Evolutionary conservation across 495 filamentous ascomycete species (phyloP).

Genomic region (Choiromyces venosus): DNA sequence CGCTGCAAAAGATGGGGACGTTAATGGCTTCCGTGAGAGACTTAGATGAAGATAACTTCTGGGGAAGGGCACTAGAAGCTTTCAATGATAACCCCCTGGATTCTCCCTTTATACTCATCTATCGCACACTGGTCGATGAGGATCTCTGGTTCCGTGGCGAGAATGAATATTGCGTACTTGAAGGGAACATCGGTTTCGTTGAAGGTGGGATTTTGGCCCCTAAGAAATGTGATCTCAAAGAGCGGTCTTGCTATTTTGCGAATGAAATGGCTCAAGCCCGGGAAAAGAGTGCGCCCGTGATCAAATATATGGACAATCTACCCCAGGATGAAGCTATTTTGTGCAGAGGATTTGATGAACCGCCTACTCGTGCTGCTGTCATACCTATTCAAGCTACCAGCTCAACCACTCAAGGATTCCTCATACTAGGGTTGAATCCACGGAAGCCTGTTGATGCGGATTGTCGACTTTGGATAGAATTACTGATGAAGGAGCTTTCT

Average conservation of each 20-base stretch:
- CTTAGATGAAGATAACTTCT: conserved; percentile 33
- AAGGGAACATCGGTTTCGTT: conserved; percentile 24
- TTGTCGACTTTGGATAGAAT: conserved; percentile 33
- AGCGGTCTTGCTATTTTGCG: conserved; percentile 27
- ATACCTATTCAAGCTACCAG: conserved; percentile 37
- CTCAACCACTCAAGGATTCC: conserved; percentile 31
- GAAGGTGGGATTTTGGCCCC: conserved; percentile 26
- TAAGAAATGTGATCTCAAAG: conserved; percentile 5
- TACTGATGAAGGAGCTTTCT: conserved; percentile 36
- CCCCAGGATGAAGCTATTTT: conserved; percentile 14
- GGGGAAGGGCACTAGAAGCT: conserved; percentile 28
- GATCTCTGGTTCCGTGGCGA: neutral
- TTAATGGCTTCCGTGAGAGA: conserved; percentile 28
- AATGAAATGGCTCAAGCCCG: conserved; percentile 32
- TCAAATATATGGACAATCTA: conserved; percentile 27
- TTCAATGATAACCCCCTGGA: conserved; percentile 34
- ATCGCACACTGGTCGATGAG: conserved; percentile 21
- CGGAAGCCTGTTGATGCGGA: conserved; percentile 33
- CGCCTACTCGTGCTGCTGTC: conserved; percentile 24
- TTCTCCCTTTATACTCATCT: conserved; percentile 34
- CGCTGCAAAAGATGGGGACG: conserved; percentile 27
- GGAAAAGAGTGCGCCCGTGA: conserved; percentile 26
- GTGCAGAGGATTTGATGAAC: conserved; percentile 31
- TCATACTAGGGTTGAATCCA: conserved; percentile 38
- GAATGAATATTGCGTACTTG: conserved; percentile 10